Evolutionary conservation across 306 rosid genomes (phyloP).

Genomic region (Quercus variabilis): DNA sequence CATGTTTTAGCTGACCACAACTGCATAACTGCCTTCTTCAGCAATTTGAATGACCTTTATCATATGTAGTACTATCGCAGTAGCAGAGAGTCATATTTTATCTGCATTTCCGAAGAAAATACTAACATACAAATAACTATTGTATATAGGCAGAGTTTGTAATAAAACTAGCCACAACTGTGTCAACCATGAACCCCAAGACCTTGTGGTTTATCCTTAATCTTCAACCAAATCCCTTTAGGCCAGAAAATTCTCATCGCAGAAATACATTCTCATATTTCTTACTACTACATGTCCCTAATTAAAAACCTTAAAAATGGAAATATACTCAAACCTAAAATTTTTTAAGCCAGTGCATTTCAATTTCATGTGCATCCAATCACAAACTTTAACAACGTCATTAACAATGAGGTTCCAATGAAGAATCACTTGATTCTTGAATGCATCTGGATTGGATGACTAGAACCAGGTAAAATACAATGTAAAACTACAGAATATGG

Average conservation of each 20-base stretch:
- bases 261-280: not conserved
- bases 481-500: not conserved
- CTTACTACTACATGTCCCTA: not conserved
- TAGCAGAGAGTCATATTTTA: not conserved
- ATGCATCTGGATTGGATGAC: not conserved
- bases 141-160: not conserved
- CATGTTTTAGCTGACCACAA: not conserved
- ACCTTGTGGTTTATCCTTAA: not conserved
- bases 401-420: not conserved
- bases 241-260: not conserved
- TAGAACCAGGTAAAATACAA: not conserved
- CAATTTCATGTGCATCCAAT: not conserved
- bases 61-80: not conserved
- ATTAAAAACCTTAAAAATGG: not conserved
- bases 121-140: not conserved
- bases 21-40: not conserved
- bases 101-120: not conserved
- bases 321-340: not conserved
- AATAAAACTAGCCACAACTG: not conserved
- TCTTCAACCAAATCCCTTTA: not conserved
- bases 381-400: not conserved
- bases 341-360: not conserved
- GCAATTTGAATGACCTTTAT: not conserved
- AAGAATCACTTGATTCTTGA: not conserved
- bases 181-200: not conserved